These are phyloP conservation scores for Arxiozyma bovina DNA, from an alignment of 1,139 yeast genomes.

Conservation along the genomic window DNA sequence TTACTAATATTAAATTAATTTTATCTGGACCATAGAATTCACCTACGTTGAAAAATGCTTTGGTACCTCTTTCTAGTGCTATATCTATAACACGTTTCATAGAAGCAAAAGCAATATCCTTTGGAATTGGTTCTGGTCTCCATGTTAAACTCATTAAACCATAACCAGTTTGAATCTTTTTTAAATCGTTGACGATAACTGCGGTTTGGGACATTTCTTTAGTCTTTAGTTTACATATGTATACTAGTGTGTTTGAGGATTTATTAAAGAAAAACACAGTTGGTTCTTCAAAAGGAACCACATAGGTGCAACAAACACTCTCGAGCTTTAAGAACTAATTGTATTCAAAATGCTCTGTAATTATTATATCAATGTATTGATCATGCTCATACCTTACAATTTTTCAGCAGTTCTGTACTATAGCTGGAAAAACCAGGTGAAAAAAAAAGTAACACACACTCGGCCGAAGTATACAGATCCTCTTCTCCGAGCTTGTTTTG, in stretches of 20 bases:
- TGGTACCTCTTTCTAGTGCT: slow-evolving; percentile 39
- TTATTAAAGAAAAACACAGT: not conserved
- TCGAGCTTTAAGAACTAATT: too few species aligned
- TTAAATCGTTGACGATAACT: slow-evolving; percentile 15
- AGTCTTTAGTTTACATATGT: not conserved
- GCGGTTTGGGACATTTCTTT: slow-evolving; percentile 15
- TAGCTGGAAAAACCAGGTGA: too few species aligned
- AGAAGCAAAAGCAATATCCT: slow-evolving; percentile 35
- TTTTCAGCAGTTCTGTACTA: too few species aligned
- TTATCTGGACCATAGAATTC: slow-evolving; percentile 63
- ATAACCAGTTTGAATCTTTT: slow-evolving; percentile 24
- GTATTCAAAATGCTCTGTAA: too few species aligned
- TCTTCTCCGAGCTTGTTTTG: too few species aligned
- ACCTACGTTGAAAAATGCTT: slow-evolving; percentile 61
- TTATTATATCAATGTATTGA: too few species aligned
- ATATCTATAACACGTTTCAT: slow-evolving; percentile 36
- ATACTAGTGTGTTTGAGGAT: not conserved
- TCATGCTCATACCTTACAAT: too few species aligned
- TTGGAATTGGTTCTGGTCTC: slow-evolving; percentile 39
- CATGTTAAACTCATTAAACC: slow-evolving; percentile 43
- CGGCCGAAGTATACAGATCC: too few species aligned
- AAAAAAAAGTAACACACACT: too few species aligned
- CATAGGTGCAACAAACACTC: too few species aligned
- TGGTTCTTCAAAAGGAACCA: too few species aligned
- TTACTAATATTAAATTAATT: slow-evolving; percentile 45